A percentile compares a stretch with the other conserved stretches of the same genome.
Conservation (phyloP, 352 stramenopile genomes). For the Phytophthora rubi region DNA sequence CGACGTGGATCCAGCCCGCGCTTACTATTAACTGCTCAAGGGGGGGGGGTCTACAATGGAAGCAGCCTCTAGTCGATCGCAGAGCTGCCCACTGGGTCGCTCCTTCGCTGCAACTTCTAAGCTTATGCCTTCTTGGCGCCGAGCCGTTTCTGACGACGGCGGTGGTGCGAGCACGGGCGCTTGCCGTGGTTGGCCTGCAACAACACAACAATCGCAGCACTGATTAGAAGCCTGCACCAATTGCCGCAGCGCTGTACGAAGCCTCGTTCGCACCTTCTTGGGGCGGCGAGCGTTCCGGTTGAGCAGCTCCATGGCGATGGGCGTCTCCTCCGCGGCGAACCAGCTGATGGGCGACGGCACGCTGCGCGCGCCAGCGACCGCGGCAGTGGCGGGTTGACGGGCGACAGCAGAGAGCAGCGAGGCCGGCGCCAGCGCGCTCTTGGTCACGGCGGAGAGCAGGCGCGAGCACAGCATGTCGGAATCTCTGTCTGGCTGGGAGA, state of each 20-base stretch:
- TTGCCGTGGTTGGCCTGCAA: conserved; percentile 87
- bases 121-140: conserved; percentile 49
- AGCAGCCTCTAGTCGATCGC: conserved; percentile 6
- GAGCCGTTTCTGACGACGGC: conserved; percentile 81
- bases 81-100: background rate
- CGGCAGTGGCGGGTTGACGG: background rate
- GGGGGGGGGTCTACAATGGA: conserved; percentile 13
- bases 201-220: conserved; percentile 1
- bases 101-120: background rate
- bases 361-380: conserved; percentile 53
- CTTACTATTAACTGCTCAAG: conserved; percentile 30
- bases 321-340: conserved; percentile 42
- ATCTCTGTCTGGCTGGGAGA: conserved; percentile 12
- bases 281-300: conserved; percentile 84
- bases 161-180: conserved; percentile 82
- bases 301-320: conserved; percentile 76
- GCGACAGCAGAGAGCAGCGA: conserved; percentile 39
- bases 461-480: conserved; percentile 43
- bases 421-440: conserved; percentile 44
- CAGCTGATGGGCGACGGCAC: conserved; percentile 32
- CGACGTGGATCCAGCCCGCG: conserved; percentile 21
- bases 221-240: background rate
- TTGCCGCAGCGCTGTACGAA: background rate
- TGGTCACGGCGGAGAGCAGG: conserved; percentile 38
- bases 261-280: conserved; percentile 62